These are phyloP conservation scores for Colletotrichum endophyticum DNA, from an alignment of 2,329 filamentous ascomycete genomes.

Conservation along the genomic window DNA sequence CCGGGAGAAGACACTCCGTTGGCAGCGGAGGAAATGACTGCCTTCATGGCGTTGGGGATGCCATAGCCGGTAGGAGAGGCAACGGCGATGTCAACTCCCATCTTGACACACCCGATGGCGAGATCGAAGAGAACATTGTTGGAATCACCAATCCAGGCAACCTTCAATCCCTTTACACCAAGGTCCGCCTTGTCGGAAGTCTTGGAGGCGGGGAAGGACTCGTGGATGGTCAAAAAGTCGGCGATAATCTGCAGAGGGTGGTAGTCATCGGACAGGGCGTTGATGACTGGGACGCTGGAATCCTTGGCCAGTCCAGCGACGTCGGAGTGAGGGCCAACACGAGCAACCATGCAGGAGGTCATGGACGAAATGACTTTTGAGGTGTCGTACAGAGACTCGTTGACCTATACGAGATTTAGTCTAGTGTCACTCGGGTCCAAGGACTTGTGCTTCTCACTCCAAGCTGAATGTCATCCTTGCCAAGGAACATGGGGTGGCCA, in stretches of 20 bases:
- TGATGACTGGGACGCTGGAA: conserved; percentile 82
- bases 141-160: conserved; percentile 95
- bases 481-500: conserved; percentile 94
- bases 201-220: conserved; percentile 65
- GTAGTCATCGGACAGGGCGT: conserved; percentile 86
- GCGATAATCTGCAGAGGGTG: conserved; percentile 95
- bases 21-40: conserved; percentile 71
- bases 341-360: conserved; percentile 82
- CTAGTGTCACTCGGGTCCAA: neutral
- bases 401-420: conserved; percentile 60
- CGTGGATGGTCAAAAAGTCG: conserved; percentile 89
- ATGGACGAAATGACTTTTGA: conserved; percentile 93
- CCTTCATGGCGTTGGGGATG: conserved; percentile 77
- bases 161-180: conserved; percentile 81
- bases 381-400: conserved; percentile 94
- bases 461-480: conserved; percentile 94
- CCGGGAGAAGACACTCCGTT: conserved; percentile 63
- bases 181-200: conserved; percentile 46
- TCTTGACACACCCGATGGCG: conserved; percentile 84
- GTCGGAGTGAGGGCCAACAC: conserved; percentile 79
- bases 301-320: conserved; percentile 72
- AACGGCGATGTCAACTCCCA: conserved; percentile 85
- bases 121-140: conserved; percentile 98
- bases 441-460: conserved; percentile 64
- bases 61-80: conserved; percentile 86